Evolutionary conservation across 2,329 filamentous ascomycete genomes (phyloP).

Genomic region (Fonsecaea pugnacius): DNA sequence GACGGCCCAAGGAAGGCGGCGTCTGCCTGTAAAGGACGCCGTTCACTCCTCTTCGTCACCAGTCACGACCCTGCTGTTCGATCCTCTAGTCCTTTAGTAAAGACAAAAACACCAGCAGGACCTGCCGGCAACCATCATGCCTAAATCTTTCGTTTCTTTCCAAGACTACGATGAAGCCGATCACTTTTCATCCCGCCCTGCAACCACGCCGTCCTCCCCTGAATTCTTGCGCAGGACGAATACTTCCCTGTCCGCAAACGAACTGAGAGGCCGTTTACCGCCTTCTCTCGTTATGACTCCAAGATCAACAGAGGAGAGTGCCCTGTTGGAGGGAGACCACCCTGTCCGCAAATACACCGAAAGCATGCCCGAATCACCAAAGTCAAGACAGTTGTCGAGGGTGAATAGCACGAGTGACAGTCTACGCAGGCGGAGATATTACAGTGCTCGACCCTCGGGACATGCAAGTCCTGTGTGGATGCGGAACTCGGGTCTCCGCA

Average conservation of each 20-base stretch:
- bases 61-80: background rate
- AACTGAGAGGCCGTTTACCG: conserved; percentile 25
- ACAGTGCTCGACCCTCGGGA: conserved; percentile 26
- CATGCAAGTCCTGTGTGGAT: conserved; percentile 30
- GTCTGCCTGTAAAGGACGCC: conserved; percentile 26
- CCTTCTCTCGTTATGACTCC: conserved; percentile 28
- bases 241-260: conserved; percentile 24
- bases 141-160: conserved; percentile 33
- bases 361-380: conserved; percentile 18
- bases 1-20: conserved; percentile 24
- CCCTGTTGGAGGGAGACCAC: conserved; percentile 26
- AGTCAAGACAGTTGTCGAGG: conserved; percentile 33
- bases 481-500: conserved; percentile 33
- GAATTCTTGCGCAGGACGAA: conserved; percentile 13
- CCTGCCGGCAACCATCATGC: conserved; percentile 22
- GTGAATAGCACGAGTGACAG: conserved; percentile 34
- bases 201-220: conserved; percentile 25
- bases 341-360: conserved; percentile 25
- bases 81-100: background rate
- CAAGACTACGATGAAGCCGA: conserved; percentile 27
- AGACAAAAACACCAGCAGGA: background rate
- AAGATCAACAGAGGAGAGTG: conserved; percentile 25
- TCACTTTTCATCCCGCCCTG: conserved; percentile 9
- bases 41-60: conserved; percentile 9
- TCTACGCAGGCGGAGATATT: conserved; percentile 29